phyloP scores from a whole-genome alignment of 2,329 filamentous ascomycete species.

The Aureobasidium leucospermi region DNA sequence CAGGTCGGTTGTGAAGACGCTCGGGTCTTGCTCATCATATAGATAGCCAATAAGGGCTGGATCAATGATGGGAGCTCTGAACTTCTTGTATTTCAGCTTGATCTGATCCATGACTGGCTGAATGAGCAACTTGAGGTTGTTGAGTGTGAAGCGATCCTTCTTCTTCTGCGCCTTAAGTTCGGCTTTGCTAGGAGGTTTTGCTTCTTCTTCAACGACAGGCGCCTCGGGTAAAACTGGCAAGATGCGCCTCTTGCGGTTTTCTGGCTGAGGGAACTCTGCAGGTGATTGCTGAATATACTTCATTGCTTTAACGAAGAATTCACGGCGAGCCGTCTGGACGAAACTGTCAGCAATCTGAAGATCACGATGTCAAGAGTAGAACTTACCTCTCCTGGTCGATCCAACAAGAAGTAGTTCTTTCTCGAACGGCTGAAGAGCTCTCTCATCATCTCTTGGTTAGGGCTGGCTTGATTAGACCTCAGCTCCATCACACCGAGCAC shows the following conservation, averaged over 20 bases:
- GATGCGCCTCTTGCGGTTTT: slow-evolving; percentile 77
- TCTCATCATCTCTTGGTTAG: slow-evolving; percentile 58
- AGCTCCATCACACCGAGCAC: slow-evolving; percentile 78
- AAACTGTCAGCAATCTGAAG: background rate
- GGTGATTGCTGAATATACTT: slow-evolving; percentile 73
- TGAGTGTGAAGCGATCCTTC: slow-evolving; percentile 74
- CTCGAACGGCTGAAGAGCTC: slow-evolving; percentile 81
- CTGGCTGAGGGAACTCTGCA: slow-evolving; percentile 76
- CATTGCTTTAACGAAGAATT: slow-evolving; percentile 72
- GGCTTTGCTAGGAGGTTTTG: slow-evolving; percentile 58
- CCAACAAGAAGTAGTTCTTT: slow-evolving; percentile 66
- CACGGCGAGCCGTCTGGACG: slow-evolving; percentile 50
- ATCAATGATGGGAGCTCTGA: slow-evolving; percentile 72
- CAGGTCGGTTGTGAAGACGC: slow-evolving; percentile 53
- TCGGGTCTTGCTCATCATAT: slow-evolving; percentile 74
- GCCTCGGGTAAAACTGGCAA: slow-evolving; percentile 71
- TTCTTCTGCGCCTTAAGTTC: slow-evolving; percentile 74
- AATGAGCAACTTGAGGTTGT: slow-evolving; percentile 78
- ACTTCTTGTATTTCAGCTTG: slow-evolving; percentile 81
- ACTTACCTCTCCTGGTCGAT: slow-evolving; percentile 56
- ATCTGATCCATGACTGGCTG: slow-evolving; percentile 98
- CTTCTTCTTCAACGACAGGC: slow-evolving; percentile 48
- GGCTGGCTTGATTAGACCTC: slow-evolving; percentile 30
- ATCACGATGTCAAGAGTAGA: background rate
- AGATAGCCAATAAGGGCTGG: slow-evolving; percentile 70